Conservation (phyloP, 78 protist species). For the Dictyostelium intermedium region DNA sequence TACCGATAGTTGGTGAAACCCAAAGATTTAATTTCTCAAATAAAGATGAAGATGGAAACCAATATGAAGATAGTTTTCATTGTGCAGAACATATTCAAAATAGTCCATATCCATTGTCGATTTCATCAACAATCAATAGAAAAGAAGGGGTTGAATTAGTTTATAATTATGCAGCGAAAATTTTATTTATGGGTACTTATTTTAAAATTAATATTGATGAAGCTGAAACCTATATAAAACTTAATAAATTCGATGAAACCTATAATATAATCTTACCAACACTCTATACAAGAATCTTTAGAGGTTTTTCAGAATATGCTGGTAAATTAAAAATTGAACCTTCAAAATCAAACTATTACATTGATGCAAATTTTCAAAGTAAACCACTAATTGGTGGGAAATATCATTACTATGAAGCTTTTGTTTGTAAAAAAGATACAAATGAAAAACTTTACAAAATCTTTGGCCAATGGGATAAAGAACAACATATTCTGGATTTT, state of each 20-base stretch:
- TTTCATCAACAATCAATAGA: background rate
- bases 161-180: background rate
- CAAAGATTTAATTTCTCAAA: background rate
- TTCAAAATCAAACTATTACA: background rate
- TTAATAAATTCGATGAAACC: background rate
- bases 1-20: background rate
- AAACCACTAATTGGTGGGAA: background rate
- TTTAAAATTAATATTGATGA: background rate
- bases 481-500: background rate
- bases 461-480: background rate
- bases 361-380: background rate
- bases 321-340: background rate
- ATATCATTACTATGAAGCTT: background rate
- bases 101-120: background rate
- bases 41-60: background rate
- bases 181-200: background rate
- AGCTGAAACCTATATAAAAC: background rate
- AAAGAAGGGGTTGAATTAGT: background rate
- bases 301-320: background rate
- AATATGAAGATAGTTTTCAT: background rate
- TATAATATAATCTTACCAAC: background rate
- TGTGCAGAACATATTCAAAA: background rate
- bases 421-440: background rate
- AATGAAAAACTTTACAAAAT: background rate
- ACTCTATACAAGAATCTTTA: background rate